Evolutionary conservation across 2,329 filamentous ascomycete species (phyloP), one percentile per base, ranked within the genome.

Genomic region (Emergomyces pasteurianus): DNA sequence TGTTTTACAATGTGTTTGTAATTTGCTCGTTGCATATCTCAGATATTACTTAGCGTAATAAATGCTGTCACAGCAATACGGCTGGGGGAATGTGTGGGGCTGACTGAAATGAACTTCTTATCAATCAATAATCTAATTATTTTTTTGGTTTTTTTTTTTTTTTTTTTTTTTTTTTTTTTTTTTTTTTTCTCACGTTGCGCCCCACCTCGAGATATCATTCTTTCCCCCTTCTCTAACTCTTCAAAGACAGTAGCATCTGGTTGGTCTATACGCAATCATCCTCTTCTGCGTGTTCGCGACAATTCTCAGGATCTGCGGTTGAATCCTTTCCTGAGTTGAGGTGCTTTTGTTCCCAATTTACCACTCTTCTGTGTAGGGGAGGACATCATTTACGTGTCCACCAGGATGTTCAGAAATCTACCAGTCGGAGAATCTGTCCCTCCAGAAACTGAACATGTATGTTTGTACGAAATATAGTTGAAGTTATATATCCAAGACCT

Each of bases 371-470:
- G 23, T 49, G 21, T 40, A 6, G 23, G 31, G n/a, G 31, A n/a
- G n/a, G 18, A 53, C 31, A n/a, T 21, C 28, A 10, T 21, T 9
- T 26, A 53, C 18, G 10, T 9, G 52, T 23, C 21, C 31, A 4
- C n/a, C 28, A 67, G 47, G 43, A 77, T 77, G 74, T 66, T 71
- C 42, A 72, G 74, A 63, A 68, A 49, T 10, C 28, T 62, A 46
- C 31, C 67, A 42, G 61, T 89, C 43, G 88, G 88, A 68, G 85
- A 88, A 69, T 83, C 88, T 5, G 89, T 92, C 63, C 89, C 89
- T 60, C 82, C 86, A 46, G 85, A 92, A 71, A 92, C 88, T 61
- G 83, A 86, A 61, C 89, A 92, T 79, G 88, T 90, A 78, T 77
- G 84, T 80, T 62, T 18, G 52, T 23, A 50, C 62, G 60, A 40